Base-by-base conservation (phyloP, 2,329 filamentous ascomycete species). In the Penicillium sp. region DNA sequence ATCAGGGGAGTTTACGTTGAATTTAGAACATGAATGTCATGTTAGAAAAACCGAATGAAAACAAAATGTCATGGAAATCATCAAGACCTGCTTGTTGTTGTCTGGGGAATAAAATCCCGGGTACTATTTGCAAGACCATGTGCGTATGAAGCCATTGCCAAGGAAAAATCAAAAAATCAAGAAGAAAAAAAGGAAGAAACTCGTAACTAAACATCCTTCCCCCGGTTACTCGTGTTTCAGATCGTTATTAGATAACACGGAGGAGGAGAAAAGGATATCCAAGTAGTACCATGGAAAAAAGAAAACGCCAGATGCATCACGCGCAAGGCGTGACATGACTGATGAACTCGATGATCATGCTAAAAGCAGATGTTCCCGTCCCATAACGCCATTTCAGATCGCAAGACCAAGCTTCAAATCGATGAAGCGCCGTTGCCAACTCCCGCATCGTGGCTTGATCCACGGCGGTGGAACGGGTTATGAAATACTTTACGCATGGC, bases 401-500 rank as follows among this genome's bases (percentile, higher is more conserved):
- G n/a, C 43, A 20, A 39, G 15, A 20, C 30, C 30, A 26, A 29
- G 20, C 21, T 40, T 42, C 40, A 59, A 47, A 42, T 26, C 8
- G 49, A 24, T 24, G 32, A n/a, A 32, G n/a, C 37, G 8, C 37
- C 36, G 26, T 44, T 40, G 26, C 42, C 53, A n/a, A 47, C 34
- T 2, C 52, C 50, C 17, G 44, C 42, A 33, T 59, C 58, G 15
- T 59, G 53, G 17, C 53, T 70, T 6, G 66, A 64, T 2, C 68
- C 63, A 13, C 72, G 68, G 9, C 72, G 66, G 59, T 74, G 72
- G 53, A 75, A 74, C 1, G 71, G 66, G 49, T 70, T 65, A 13
- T 73, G 67, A 20, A 75, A 57, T 0, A 75, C 72, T 53, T 75
- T 75, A 42, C 71, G 71, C 51, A 75, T 69, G 2, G 73, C 70